Percentiles rank a stretch among this genome's conserved stretches.
phyloP scores from a whole-genome alignment of 1,139 yeast species.

The Yueomyces sp. region DNA sequence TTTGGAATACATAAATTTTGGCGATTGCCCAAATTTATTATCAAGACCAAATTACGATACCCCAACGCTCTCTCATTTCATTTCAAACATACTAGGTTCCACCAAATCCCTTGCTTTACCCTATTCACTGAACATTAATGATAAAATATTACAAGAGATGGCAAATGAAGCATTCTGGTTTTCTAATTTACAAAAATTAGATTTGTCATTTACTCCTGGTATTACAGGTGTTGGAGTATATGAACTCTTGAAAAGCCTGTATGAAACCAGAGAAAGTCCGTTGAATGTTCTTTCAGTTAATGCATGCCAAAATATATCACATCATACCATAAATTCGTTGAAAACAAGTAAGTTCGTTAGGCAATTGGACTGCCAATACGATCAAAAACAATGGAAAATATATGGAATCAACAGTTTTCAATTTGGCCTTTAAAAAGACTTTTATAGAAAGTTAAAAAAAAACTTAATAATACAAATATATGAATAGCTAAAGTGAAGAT shows the following conservation, averaged over 20 bases:
- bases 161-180: slow-evolving; percentile 7
- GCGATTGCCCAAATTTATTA: slow-evolving; percentile 1
- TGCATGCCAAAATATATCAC: slow-evolving; percentile 20
- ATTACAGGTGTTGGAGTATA: slow-evolving; percentile 21
- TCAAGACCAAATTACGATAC: slow-evolving; percentile 20
- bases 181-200: slow-evolving; percentile 12
- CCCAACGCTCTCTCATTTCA: slow-evolving; percentile 9
- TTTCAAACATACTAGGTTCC: slow-evolving; percentile 5
- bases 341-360: slow-evolving; percentile 11
- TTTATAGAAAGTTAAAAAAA: too few relatives aligned
- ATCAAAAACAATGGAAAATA: slow-evolving; percentile 17
- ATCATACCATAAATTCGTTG: slow-evolving; percentile 16
- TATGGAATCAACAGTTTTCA: slow-evolving; percentile 19
- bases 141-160: slow-evolving; percentile 9
- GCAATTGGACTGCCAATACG: slow-evolving; percentile 17
- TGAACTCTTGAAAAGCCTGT: slow-evolving; percentile 14
- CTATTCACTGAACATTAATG: slow-evolving; percentile 15
- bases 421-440: too few relatives aligned
- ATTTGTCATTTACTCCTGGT: slow-evolving; percentile 19
- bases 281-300: slow-evolving; percentile 14
- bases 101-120: slow-evolving; percentile 15
- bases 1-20: background rate
- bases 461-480: too few relatives aligned
- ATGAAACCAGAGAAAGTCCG: slow-evolving; percentile 8
- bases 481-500: too few relatives aligned